Base-by-base conservation (phyloP, 2,329 filamentous ascomycete species). In the Trichoderma endophyticum region DNA sequence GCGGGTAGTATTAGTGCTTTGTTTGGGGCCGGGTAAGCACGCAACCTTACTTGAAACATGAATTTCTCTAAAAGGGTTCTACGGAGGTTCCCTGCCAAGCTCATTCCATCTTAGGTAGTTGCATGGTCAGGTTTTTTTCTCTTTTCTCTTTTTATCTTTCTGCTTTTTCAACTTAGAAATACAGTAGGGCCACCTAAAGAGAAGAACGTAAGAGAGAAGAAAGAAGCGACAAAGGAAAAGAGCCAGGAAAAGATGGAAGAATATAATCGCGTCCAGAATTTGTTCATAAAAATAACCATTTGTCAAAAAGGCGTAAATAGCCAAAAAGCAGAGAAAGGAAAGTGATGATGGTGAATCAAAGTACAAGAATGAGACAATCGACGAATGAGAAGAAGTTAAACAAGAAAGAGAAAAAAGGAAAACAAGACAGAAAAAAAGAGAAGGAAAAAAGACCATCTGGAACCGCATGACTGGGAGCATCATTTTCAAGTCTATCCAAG, bases 401-500 rank as follows among this genome's bases (percentile, higher is more conserved):
- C 4, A 34, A n/a, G 11, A 24, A 36, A 60, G 6, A 3, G 4
- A 18, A 60, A 21, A 60, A 48, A 43, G 9, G 15, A 34, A 21
- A 26, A 15, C 4, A 12, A 34, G 30, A 36, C 15, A 15, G 24
- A 14, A 43, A 28, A 14, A 11, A n/a, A 4, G 15, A 4, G 30
- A 36, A 60, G 6, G 1, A 9, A 18, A 60, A 60, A 48, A 43
- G 6, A 43, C 36, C 51, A 43, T 36, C n/a, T 34, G 28, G 56
- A 61, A 39, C n/a, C 36, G 56, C 56, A 43, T 60, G 36, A 48
- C 63, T 51, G 66, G 66, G 36, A 69, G 14, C 56, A 51, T 69
- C 9, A 32, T 51, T 66, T 65, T 26, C n/a, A 69, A 61, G 59
- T 69, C 56, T 34, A 34, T 61, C 56, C 66, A 57, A 69, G 56